Evolutionary conservation across 352 stramenopile genomes (phyloP).

Genomic region (Pythium inflatum): DNA sequence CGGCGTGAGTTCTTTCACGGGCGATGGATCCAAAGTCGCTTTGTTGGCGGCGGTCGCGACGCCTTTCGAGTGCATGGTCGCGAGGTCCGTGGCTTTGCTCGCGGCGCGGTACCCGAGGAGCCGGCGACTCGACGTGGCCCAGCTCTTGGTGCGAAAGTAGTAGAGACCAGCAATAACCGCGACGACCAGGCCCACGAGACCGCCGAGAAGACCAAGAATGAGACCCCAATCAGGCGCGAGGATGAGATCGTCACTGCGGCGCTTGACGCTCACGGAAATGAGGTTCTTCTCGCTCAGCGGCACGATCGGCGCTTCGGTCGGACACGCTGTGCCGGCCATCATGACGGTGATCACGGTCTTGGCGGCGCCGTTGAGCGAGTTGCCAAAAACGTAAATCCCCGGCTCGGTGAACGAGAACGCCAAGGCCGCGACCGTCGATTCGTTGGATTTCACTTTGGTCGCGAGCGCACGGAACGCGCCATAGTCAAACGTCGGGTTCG

Average conservation of each 20-base stretch:
- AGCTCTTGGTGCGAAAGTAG: constrained; percentile 86
- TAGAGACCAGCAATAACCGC: constrained; percentile 79
- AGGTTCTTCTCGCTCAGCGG: constrained; percentile 87
- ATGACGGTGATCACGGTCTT: constrained; percentile 89
- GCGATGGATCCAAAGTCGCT: background rate
- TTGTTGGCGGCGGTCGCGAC: constrained; percentile 46
- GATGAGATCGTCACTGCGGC: constrained; percentile 78
- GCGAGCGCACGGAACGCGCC: constrained; percentile 80
- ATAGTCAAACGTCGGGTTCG: constrained; percentile 92
- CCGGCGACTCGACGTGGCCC: constrained; percentile 41
- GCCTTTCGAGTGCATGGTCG: constrained; percentile 72
- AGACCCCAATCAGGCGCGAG: constrained; percentile 89
- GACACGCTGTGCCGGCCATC: constrained; percentile 66
- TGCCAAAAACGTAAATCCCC: constrained; percentile 90
- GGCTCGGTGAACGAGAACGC: constrained; percentile 85
- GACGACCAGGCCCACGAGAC: constrained; percentile 74
- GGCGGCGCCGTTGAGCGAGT: constrained; percentile 65
- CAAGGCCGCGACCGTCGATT: constrained; percentile 71
- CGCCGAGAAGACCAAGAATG: constrained; percentile 75
- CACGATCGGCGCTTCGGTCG: constrained; percentile 82
- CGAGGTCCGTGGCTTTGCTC: constrained; percentile 55
- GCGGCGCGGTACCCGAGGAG: constrained; percentile 32
- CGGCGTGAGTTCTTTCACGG: constrained; percentile 13
- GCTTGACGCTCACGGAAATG: constrained; percentile 81
- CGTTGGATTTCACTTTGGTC: constrained; percentile 62